phyloP scores from a whole-genome alignment of 2,329 filamentous ascomycete genomes.

The Aspergillus niger region DNA sequence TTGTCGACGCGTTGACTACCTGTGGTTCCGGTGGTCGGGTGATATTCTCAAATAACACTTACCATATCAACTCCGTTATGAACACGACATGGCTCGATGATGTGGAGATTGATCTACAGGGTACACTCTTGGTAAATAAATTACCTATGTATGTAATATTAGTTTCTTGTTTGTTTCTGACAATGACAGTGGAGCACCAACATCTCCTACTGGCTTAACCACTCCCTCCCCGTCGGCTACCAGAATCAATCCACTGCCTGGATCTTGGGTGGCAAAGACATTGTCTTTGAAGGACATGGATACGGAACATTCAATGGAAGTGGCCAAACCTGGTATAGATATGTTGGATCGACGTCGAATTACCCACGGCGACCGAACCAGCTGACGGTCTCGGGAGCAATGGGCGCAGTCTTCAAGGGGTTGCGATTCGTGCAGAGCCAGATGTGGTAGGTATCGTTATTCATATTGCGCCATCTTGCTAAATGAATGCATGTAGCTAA shows the following conservation, averaged over 20 bases:
- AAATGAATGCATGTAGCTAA: not conserved
- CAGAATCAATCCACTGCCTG: slow-evolving; percentile 55
- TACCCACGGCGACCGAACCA: slow-evolving; percentile 34
- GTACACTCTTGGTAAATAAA: slow-evolving; percentile 47
- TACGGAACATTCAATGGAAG: slow-evolving; percentile 51
- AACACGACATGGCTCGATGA: slow-evolving; percentile 51
- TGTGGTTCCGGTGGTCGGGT: slow-evolving; percentile 55
- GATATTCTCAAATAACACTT: slow-evolving; percentile 53
- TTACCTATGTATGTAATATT: too few relatives aligned
- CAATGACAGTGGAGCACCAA: slow-evolving; percentile 36
- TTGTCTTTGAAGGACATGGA: slow-evolving; percentile 53
- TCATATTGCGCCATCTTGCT: too few relatives aligned
- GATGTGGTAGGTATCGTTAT: slow-evolving; percentile 53
- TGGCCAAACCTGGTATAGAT: slow-evolving; percentile 48
- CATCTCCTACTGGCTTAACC: slow-evolving; percentile 53
- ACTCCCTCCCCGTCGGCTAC: slow-evolving; percentile 51
- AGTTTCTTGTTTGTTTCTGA: not conserved
- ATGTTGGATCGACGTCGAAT: slow-evolving; percentile 28
- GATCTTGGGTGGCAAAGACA: slow-evolving; percentile 53
- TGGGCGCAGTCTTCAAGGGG: slow-evolving; percentile 23
- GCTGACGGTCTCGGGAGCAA: slow-evolving; percentile 26
- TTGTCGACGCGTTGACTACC: slow-evolving; percentile 52
- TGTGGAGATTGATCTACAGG: slow-evolving; percentile 51
- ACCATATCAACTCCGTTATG: slow-evolving; percentile 54
- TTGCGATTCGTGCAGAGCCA: slow-evolving; percentile 52